Conservation (phyloP, 2,329 filamentous ascomycete species). For the Hypoxylon sp. region DNA sequence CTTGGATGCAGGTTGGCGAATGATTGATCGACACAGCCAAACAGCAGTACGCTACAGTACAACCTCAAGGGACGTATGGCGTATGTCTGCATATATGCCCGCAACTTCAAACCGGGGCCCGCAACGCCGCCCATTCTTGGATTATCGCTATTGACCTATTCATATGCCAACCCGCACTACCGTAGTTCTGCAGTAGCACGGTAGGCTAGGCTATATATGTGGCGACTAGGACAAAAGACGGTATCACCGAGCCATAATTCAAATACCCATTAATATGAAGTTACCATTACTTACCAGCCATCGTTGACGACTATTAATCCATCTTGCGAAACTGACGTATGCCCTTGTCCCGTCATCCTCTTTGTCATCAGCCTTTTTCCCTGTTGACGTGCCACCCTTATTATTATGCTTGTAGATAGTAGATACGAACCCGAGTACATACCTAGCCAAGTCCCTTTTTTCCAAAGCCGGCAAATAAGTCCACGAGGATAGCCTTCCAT, state of each 20-base stretch:
- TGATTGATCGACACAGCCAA: slow-evolving; percentile 38
- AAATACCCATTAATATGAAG: slow-evolving; percentile 38
- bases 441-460: not conserved
- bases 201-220: slow-evolving; percentile 31
- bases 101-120: slow-evolving; percentile 19
- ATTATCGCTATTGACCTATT: slow-evolving; percentile 21
- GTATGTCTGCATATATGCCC: slow-evolving; percentile 24
- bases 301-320: slow-evolving; percentile 21
- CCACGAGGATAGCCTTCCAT: slow-evolving; percentile 1
- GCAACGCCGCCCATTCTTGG: slow-evolving; percentile 10
- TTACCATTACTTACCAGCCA: slow-evolving; percentile 35
- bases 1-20: slow-evolving; percentile 22
- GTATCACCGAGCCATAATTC: slow-evolving; percentile 35
- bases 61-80: slow-evolving; percentile 36
- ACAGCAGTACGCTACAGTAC: slow-evolving; percentile 20
- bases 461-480: not conserved
- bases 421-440: slow-evolving; percentile 21
- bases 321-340: slow-evolving; percentile 39
- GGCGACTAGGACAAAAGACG: slow-evolving; percentile 30
- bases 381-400: slow-evolving; percentile 16
- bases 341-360: slow-evolving; percentile 31
- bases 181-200: slow-evolving; percentile 33
- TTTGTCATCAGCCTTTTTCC: slow-evolving; percentile 31
- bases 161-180: slow-evolving; percentile 25
- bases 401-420: slow-evolving; percentile 28